These are phyloP conservation scores for Pneumocystis jirovecii DNA, from an alignment of 1,139 yeast genomes.

Conservation along the genomic window DNA sequence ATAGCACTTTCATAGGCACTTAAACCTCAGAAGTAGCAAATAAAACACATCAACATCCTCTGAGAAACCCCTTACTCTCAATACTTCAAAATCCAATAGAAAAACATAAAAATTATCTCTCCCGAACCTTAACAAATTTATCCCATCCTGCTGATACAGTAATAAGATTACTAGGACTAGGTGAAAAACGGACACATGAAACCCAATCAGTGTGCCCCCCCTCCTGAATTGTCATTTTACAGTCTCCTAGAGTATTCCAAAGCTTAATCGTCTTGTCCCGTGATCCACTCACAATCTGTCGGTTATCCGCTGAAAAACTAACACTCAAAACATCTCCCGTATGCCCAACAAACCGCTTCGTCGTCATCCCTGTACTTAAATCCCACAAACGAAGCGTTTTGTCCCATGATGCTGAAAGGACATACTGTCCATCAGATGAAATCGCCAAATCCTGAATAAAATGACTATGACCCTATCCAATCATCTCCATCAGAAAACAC, in stretches of 20 bases:
- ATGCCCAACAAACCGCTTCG: constrained; percentile 97
- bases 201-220: constrained; percentile 98
- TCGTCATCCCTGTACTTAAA: constrained; percentile 84
- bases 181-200: constrained; percentile 91
- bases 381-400: constrained; percentile 98
- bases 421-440: constrained; percentile 97
- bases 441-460: constrained; percentile 95
- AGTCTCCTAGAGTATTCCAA: constrained; percentile 99
- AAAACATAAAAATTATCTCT: constrained; percentile 20
- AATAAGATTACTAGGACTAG: constrained; percentile 44
- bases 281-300: constrained; percentile 97
- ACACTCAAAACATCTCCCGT: constrained; percentile 93
- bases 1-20: constrained; percentile 75
- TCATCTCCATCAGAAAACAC: neutral
- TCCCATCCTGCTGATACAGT: constrained; percentile 99
- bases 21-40: constrained; percentile 99
- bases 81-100: neutral
- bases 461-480: constrained; percentile 76
- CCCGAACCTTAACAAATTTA: constrained; percentile 92
- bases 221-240: constrained; percentile 71
- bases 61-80: neutral
- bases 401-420: constrained; percentile 99
- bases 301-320: constrained; percentile 90
- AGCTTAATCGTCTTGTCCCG: constrained; percentile 98
- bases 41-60: constrained; percentile 34